Base-by-base conservation (phyloP, 345 rosid genomes). In the Rhizophora apiculata region DNA sequence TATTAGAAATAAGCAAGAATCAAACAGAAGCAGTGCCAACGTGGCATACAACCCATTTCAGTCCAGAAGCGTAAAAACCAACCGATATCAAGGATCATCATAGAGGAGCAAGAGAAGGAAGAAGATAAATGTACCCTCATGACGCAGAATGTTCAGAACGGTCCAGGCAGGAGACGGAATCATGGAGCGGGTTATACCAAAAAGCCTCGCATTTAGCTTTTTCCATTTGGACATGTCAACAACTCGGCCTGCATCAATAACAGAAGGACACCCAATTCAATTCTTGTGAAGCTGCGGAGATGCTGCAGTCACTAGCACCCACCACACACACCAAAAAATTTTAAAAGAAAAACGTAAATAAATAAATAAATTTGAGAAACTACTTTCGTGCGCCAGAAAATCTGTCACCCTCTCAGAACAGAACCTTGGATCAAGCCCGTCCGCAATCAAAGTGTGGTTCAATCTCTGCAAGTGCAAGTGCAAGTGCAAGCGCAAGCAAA, bases 141-240 rank as follows among this genome's bases (percentile, higher is more conserved):
- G 39, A 30, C 73, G 86, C 64, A 94, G 84, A 64, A 70, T 51
- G 19, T 78, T 85, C 83, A 94, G 77, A 62, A 91, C 91, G 56
- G 32, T 51, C 87, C 83, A 81, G 29, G 97, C 68, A 4, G 78
- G 67, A 2, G 62, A 11, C 0, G 97, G 87, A 75, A 93, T 83
- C 89, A 75, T 79, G 27, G 75, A 72, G 65, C 71, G 52, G 13
- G 55, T 57, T 53, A 91, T 73, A 24, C 97, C 94, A 66, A 74
- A 60, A 24, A 20, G 65, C 66, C 71, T 78, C 13, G 91, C 84
- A 59, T 81, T 76, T 46, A 86, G 62, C 61, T 76, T 89, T 73
- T 77, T 86, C 92, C 94, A 93, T 62, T 85, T 86, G 0, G 88
- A 87, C 63, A 63, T 71, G 66, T 85, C 88, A 73, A 82, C 76